These are phyloP conservation scores for Akanthomyces lecanii DNA, from an alignment of 2,329 filamentous ascomycete genomes.

Conservation along the genomic window DNA sequence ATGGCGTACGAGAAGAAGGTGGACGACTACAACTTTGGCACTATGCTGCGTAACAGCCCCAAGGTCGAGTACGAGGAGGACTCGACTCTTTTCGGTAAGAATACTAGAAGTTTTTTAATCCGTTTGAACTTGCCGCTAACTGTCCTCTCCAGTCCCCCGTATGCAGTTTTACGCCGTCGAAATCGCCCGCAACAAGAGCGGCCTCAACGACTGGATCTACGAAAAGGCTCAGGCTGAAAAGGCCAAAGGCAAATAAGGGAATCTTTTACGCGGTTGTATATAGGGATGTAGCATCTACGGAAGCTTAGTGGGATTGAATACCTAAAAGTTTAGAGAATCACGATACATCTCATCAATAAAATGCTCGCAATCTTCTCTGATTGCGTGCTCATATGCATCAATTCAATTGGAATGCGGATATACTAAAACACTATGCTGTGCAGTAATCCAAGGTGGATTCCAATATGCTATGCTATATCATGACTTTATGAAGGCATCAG, in stretches of 20 bases:
- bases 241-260: slow-evolving; percentile 23
- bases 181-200: slow-evolving; percentile 69
- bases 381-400: neutral
- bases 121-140: neutral
- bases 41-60: slow-evolving; percentile 76
- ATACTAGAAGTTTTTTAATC: slow-evolving; percentile 16
- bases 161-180: slow-evolving; percentile 55
- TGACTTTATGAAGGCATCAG: neutral
- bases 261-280: neutral
- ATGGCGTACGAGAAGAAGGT: slow-evolving; percentile 89
- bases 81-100: slow-evolving; percentile 83
- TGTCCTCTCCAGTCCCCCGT: slow-evolving; percentile 41
- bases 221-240: slow-evolving; percentile 69
- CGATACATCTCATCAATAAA: neutral
- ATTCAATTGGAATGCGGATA: neutral
- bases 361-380: neutral
- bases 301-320: neutral
- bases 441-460: neutral
- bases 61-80: slow-evolving; percentile 83
- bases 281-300: neutral
- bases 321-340: neutral
- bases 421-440: neutral
- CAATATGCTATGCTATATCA: neutral
- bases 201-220: slow-evolving; percentile 96
- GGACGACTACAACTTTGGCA: slow-evolving; percentile 98